These are phyloP conservation scores for Agapanthus africanus DNA, from an alignment of 106 monocot genomes.

Conservation along the genomic window DNA sequence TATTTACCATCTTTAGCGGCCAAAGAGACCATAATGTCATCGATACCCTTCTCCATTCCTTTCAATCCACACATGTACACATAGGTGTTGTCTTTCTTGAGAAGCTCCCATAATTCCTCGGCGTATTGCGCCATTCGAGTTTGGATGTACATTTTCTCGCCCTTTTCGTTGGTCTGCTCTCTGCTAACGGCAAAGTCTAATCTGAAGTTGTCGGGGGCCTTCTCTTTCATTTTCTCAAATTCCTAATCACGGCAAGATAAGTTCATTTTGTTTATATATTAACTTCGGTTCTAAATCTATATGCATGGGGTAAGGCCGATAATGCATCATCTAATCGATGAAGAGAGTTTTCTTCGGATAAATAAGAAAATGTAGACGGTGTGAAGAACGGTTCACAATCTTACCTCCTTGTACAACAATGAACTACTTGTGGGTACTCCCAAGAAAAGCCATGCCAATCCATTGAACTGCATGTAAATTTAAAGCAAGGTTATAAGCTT, in stretches of 20 bases:
- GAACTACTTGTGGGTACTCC: slow-evolving; percentile 96
- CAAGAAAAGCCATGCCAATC: slow-evolving; percentile 96
- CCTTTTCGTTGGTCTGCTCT: slow-evolving; percentile 87
- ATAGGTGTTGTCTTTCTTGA: slow-evolving; percentile 96
- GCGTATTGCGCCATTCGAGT: slow-evolving; percentile 97
- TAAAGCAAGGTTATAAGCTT: no score
- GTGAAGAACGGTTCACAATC: no score
- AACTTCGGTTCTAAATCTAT: no score
- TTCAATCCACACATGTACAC: slow-evolving; percentile 95
- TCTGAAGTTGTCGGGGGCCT: slow-evolving; percentile 72
- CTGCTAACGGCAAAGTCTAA: slow-evolving; percentile 94
- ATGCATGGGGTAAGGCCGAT: no score
- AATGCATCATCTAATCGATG: no score
- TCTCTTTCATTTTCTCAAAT: slow-evolving; percentile 98
- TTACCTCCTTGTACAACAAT: slow-evolving; percentile 95
- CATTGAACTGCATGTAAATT: slow-evolving; percentile 88
- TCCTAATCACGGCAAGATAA: slow-evolving; percentile 31
- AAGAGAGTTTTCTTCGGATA: no score
- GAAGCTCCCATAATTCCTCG: slow-evolving; percentile 76
- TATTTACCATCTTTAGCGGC: slow-evolving; percentile 74
- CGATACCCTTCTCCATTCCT: slow-evolving; percentile 99
- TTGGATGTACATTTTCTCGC: slow-evolving; percentile 99
- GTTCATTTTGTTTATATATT: no score
- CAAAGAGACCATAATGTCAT: slow-evolving; percentile 82
- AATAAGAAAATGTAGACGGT: no score